Conservation (phyloP, 2,329 filamentous ascomycete species). For the Mycogone perniciosa region DNA sequence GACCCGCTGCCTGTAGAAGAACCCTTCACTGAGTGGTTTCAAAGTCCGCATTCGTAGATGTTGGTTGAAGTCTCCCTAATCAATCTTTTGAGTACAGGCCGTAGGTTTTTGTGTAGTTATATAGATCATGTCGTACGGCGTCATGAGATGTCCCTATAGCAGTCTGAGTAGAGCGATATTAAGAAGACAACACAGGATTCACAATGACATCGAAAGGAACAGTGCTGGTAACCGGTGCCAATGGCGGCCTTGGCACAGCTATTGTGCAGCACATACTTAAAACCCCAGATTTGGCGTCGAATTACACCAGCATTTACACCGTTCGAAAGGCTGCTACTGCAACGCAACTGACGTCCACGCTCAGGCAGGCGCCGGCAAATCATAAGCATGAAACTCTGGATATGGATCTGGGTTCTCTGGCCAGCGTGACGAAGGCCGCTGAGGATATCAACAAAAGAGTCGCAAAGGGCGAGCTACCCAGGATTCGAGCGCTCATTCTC, state of each 20-base stretch:
- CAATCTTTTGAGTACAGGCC: too few relatives aligned
- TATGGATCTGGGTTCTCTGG: slow-evolving; percentile 26
- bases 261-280: slow-evolving; percentile 26
- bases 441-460: slow-evolving; percentile 25
- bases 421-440: slow-evolving; percentile 22
- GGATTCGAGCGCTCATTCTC: slow-evolving; percentile 34
- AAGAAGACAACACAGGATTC: too few relatives aligned
- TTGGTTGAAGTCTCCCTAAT: too few relatives aligned
- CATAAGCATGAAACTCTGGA: slow-evolving; percentile 29
- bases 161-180: neutral
- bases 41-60: neutral
- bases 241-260: slow-evolving; percentile 32
- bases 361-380: slow-evolving; percentile 16
- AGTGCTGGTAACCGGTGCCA: slow-evolving; percentile 33
- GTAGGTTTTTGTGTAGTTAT: too few relatives aligned
- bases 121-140: too few relatives aligned
- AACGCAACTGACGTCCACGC: slow-evolving; percentile 19
- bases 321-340: slow-evolving; percentile 29
- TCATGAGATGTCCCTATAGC: neutral
- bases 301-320: slow-evolving; percentile 31
- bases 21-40: too few relatives aligned
- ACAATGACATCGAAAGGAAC: slow-evolving; percentile 21
- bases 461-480: slow-evolving; percentile 28
- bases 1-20: too few relatives aligned
- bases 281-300: slow-evolving; percentile 23